phyloP scores from a whole-genome alignment of 1,139 yeast genomes.

The Ogataea hybrid region DNA sequence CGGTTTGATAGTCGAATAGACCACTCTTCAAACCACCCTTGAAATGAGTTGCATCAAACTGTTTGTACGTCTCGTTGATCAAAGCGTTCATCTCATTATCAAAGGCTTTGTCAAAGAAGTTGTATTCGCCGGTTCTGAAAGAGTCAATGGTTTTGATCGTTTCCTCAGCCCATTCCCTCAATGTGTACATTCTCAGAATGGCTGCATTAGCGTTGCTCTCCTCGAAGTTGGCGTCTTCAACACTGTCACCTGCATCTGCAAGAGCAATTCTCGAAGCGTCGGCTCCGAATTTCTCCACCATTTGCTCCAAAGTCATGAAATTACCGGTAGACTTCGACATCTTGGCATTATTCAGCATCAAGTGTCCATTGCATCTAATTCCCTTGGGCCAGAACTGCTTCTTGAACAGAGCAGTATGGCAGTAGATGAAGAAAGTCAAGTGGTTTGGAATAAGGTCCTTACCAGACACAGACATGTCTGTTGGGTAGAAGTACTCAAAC shows the following conservation, averaged over 20 bases:
- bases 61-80: conserved; percentile 67
- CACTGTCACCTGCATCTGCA: conserved; percentile 98
- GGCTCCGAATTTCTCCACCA: conserved; percentile 89
- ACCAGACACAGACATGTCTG: conserved; percentile 89
- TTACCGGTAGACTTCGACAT: conserved; percentile 99
- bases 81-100: conserved; percentile 91
- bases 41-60: conserved; percentile 72
- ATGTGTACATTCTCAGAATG: conserved; percentile 83
- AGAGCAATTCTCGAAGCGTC: conserved; percentile 97
- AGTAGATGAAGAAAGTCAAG: conserved; percentile 90
- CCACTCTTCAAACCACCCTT: conserved; percentile 90
- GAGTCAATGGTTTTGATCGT: conserved; percentile 48
- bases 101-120: conserved; percentile 84
- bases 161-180: conserved; percentile 96
- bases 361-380: conserved; percentile 92
- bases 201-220: conserved; percentile 98
- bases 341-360: conserved; percentile 92
- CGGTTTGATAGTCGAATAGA: conserved; percentile 88
- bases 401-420: conserved; percentile 92
- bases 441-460: conserved; percentile 98
- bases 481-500: conserved; percentile 93
- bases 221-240: conserved; percentile 98
- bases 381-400: conserved; percentile 92
- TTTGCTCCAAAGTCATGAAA: conserved; percentile 86
- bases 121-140: conserved; percentile 69